phyloP scores from a whole-genome alignment of 2,329 filamentous ascomycete species.

The Sporothrix pseudoabietina region DNA sequence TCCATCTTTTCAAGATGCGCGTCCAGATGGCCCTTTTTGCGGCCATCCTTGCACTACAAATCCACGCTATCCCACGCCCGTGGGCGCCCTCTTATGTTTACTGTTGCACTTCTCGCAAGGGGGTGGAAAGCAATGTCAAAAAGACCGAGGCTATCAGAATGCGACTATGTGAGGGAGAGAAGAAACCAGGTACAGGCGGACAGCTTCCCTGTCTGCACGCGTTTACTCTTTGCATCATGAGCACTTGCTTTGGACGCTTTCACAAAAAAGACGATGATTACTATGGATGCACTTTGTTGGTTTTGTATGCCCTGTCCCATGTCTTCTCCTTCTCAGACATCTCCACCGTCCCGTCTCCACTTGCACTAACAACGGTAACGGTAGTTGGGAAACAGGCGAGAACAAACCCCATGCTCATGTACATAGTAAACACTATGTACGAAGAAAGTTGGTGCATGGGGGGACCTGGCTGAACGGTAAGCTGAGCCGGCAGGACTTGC shows the following conservation, averaged over 20 bases:
- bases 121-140: not conserved
- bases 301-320: not conserved
- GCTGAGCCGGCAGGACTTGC: not conserved
- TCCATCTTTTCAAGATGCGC: not conserved
- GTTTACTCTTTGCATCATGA: not conserved
- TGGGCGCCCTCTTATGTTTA: not conserved
- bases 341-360: conserved; percentile 5
- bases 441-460: not conserved
- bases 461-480: not conserved
- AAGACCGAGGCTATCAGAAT: not conserved
- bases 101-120: not conserved
- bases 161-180: not conserved
- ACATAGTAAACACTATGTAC: too few relatives aligned
- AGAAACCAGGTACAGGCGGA: not conserved
- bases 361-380: not conserved
- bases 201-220: conserved; percentile 3
- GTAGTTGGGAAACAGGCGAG: not conserved
- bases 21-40: not conserved
- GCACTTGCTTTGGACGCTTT: not conserved
- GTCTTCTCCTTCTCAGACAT: not conserved
- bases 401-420: not conserved
- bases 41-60: not conserved
- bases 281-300: not conserved
- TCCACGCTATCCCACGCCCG: conserved; percentile 8
- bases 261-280: not conserved